Evolutionary conservation across 179 eudicot species (phyloP), one percentile per base, ranked within the genome.

Genomic region (Nepenthes alata): DNA sequence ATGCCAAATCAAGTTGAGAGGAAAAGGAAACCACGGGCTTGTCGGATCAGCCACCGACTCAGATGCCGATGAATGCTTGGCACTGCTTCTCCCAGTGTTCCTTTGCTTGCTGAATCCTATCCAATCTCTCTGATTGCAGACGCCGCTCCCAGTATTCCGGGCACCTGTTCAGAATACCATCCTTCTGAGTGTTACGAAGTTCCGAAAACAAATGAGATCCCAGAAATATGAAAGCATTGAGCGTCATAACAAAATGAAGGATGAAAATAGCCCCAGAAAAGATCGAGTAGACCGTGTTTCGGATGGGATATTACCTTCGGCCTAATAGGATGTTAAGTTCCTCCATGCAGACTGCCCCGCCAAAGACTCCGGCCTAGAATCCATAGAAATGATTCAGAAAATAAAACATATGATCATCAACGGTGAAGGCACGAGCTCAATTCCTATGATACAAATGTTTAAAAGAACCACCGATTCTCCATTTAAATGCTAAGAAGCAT

Each of bases 321-420:
- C 88, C 74, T 62, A 93, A 58, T 62, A 89, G 67, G 64, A 86
- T 72, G 72, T 83, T 87, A 12, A 93, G 87, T 80, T 86, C 96
- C n/a, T 89, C 98, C 80, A 89, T 64, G 74, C 80, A 91, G 11
- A 91, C 79, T 48, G 87, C 78, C 47, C 82, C 86, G 49, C 80
- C 83, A 70, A 67, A 93, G 5, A 87, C 87, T 64, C 95, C 80
- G 50, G 62, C 80, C 96, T 93, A 66, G 25, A 25, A 25, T 25
- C 25, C 25, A 25, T 25, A 25, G 25, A 25, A 25, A 25, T 25
- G 25, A 25, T 25, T 25, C 25, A 25, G 25, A 25, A 25, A 25
- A 25, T 25, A 25, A 25, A 25, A 25, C 25, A 25, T 25, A 0
- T 25, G 25, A 25, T 25, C 25, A 25, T 25, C 25, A 25, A 25